Evolutionary conservation across 768 basidiomycete species (phyloP).

Genomic region (Scleroderma bovista): DNA sequence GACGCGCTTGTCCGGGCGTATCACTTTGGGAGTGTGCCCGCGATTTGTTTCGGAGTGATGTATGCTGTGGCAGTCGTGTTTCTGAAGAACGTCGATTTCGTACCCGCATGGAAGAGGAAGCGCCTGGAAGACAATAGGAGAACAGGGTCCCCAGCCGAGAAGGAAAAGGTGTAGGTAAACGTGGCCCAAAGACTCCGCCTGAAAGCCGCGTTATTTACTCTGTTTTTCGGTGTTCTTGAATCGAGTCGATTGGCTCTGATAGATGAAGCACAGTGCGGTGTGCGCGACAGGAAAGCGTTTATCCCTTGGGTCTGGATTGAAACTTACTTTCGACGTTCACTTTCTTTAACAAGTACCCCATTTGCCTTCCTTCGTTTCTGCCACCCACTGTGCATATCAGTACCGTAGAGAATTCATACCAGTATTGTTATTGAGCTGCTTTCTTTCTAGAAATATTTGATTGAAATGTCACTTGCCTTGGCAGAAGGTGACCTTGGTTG

Average conservation of each 20-base stretch:
- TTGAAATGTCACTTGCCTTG: too few species aligned
- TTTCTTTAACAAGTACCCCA: too few species aligned
- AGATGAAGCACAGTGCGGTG: neutral
- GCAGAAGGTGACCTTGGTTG: too few species aligned
- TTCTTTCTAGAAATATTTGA: too few species aligned
- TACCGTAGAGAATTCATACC: too few species aligned
- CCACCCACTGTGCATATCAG: too few species aligned
- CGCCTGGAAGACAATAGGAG: constrained; percentile 22
- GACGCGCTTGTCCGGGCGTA: constrained; percentile 29
- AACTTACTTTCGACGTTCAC: too few species aligned
- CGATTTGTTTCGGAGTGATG: constrained; percentile 28
- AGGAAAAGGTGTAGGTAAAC: neutral
- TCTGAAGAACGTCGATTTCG: constrained; percentile 29
- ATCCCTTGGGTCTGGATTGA: too few species aligned
- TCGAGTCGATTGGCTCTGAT: neutral
- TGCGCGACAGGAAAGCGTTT: too few species aligned
- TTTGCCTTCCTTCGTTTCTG: too few species aligned
- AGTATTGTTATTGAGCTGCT: too few species aligned
- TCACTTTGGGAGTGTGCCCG: constrained; percentile 29
- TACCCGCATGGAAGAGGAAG: constrained; percentile 27
- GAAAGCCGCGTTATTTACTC: neutral
- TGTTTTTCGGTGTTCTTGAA: neutral
- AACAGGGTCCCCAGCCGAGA: constrained; percentile 11
- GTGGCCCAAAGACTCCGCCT: too few species aligned
- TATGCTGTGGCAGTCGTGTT: constrained; percentile 27